A percentile compares a stretch with the other conserved stretches of the same genome.
Evolutionary conservation across 768 basidiomycete genomes (phyloP).

Genomic region (Rossbeevera mucosa): DNA sequence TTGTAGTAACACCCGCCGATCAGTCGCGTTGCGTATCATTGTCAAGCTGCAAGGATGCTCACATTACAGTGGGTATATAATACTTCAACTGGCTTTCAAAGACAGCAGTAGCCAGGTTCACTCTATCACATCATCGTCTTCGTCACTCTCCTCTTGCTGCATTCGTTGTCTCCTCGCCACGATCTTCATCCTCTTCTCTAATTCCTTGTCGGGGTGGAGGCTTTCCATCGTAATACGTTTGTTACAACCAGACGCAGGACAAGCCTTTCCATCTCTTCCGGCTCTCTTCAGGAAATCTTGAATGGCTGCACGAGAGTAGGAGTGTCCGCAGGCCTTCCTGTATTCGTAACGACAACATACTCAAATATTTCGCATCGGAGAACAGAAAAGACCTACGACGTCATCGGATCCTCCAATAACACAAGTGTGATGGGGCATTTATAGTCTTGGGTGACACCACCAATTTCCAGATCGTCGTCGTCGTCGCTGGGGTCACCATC

Average conservation of each 20-base stretch:
- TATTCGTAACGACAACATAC: background rate
- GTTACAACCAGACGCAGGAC: conserved; percentile 72
- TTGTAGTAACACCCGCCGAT: background rate
- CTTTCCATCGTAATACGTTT: conserved; percentile 48
- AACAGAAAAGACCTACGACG: conserved; percentile 56
- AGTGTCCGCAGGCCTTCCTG: conserved; percentile 73
- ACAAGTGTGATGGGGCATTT: conserved; percentile 78
- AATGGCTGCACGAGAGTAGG: conserved; percentile 74
- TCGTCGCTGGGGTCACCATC: conserved; percentile 75
- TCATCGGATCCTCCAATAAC: conserved; percentile 66
- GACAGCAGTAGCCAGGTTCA: conserved; percentile 13
- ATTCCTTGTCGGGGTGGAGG: conserved; percentile 50
- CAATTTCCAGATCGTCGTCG: conserved; percentile 86
- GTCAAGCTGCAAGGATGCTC: background rate
- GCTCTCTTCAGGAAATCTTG: conserved; percentile 49
- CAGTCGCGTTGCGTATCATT: background rate
- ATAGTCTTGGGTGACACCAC: conserved; percentile 79
- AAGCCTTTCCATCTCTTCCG: conserved; percentile 38
- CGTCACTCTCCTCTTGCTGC: conserved; percentile 34
- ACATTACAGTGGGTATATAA: conserved; percentile 12
- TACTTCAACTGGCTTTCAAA: background rate
- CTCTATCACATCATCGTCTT: conserved; percentile 54
- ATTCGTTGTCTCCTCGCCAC: conserved; percentile 48
- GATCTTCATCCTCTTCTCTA: conserved; percentile 61
- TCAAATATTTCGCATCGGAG: background rate